These are phyloP conservation scores for Stereocaulon alpinum DNA, from an alignment of 495 filamentous ascomycete species.

Conservation along the genomic window DNA sequence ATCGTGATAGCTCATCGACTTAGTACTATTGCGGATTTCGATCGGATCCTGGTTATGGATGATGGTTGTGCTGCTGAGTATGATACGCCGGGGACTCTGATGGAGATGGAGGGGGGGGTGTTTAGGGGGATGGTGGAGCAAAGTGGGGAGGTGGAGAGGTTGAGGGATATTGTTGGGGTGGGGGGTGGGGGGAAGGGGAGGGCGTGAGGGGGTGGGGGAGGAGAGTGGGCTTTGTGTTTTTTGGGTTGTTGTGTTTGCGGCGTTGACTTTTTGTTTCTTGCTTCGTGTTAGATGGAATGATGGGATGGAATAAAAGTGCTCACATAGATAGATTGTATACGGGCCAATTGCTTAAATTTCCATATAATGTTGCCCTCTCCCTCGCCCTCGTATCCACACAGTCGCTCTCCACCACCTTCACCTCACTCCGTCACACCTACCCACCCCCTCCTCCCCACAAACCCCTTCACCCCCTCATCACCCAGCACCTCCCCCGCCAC, in stretches of 20 bases:
- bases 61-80: slow-evolving; percentile 66
- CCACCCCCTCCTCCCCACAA: slow-evolving; percentile 47
- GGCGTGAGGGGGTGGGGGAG: not conserved
- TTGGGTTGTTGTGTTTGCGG: too few relatives aligned
- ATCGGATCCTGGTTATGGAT: slow-evolving; percentile 71
- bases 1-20: slow-evolving; percentile 84
- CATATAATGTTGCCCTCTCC: too few relatives aligned
- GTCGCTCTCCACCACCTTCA: too few relatives aligned
- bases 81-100: slow-evolving; percentile 57
- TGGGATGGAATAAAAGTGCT: too few relatives aligned
- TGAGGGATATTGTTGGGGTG: slow-evolving; percentile 44
- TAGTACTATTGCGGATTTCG: slow-evolving; percentile 79
- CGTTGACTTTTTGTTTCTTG: too few relatives aligned
- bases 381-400: too few relatives aligned
- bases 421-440: slow-evolving; percentile 40
- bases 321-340: too few relatives aligned
- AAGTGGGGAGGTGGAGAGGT: slow-evolving; percentile 56
- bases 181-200: slow-evolving; percentile 6
- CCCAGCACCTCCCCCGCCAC: slow-evolving; percentile 43
- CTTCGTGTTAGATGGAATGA: too few relatives aligned
- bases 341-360: too few relatives aligned
- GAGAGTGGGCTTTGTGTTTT: not conserved
- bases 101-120: slow-evolving; percentile 45
- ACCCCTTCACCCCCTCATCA: slow-evolving; percentile 48
- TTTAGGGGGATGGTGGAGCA: slow-evolving; percentile 67